Percentiles rank a stretch among this genome's conserved stretches.
These are phyloP conservation scores for Coniochaeta hoffmannii DNA, from an alignment of 2,329 filamentous ascomycete species.

Conservation along the genomic window DNA sequence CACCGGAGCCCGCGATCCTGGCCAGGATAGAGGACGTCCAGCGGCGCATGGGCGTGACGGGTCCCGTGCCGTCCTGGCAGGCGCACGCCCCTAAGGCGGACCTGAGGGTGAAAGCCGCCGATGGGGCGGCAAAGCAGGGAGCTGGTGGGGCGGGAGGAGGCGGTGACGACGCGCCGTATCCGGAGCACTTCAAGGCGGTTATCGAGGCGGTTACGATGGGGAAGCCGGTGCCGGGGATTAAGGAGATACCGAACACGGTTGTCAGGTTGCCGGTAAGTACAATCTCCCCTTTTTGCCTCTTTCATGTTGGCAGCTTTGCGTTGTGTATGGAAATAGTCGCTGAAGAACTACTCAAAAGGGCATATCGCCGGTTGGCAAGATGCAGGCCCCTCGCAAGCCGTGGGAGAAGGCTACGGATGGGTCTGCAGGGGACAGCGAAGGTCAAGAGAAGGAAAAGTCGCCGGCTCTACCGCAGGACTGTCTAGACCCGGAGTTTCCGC, in stretches of 20 bases:
- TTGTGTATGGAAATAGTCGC: neutral
- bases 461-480: conserved; percentile 16
- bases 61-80: conserved; percentile 35
- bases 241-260: conserved; percentile 75
- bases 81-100: conserved; percentile 39
- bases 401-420: conserved; percentile 62
- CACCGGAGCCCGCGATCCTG: conserved; percentile 14
- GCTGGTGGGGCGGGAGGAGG: no score
- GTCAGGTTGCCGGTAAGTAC: conserved; percentile 58
- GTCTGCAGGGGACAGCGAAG: neutral
- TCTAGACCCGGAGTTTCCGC: conserved; percentile 27
- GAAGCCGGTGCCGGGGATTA: conserved; percentile 78
- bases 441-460: neutral
- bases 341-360: conserved; percentile 21
- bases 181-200: conserved; percentile 76
- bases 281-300: neutral
- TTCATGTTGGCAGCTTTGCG: neutral
- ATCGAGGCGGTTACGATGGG: conserved; percentile 78
- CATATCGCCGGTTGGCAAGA: conserved; percentile 39
- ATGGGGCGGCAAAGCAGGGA: conserved; percentile 13
- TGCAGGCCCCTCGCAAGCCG: conserved; percentile 51
- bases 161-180: conserved; percentile 55
- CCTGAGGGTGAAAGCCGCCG: conserved; percentile 34
- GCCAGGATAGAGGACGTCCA: conserved; percentile 15
- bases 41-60: conserved; percentile 11